These are phyloP conservation scores for Silene coronaria DNA, from an alignment of 179 eudicot species.

Conservation along the genomic window DNA sequence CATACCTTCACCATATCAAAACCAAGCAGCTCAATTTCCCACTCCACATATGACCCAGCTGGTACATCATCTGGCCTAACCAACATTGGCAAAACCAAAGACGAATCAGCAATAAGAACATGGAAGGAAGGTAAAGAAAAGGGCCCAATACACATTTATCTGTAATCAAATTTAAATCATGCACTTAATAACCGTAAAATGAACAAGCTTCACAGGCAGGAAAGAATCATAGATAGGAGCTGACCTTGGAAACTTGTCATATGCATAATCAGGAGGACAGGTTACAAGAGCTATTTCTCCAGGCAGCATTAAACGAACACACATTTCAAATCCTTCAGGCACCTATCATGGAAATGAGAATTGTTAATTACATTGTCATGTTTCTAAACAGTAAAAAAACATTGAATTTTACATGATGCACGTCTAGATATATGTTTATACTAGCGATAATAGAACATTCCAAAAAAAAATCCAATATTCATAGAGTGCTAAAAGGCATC, in stretches of 20 bases:
- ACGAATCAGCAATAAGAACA: slow-evolving; percentile 1
- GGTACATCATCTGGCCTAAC: slow-evolving; percentile 85
- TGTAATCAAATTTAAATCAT: neutral
- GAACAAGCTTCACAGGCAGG: neutral
- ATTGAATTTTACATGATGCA: neutral
- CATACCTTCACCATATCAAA: slow-evolving; percentile 84
- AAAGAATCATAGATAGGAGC: slow-evolving; percentile 4
- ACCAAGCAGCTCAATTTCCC: slow-evolving; percentile 98
- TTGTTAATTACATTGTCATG: neutral
- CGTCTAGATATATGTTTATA: neutral
- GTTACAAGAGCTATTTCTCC: slow-evolving; percentile 90
- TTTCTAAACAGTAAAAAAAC: neutral
- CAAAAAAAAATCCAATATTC: neutral
- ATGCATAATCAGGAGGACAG: slow-evolving; percentile 99
- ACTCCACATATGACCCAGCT: slow-evolving; percentile 76
- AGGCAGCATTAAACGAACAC: slow-evolving; percentile 90
- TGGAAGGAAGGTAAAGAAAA: neutral
- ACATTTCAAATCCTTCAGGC: slow-evolving; percentile 99
- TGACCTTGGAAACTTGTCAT: slow-evolving; percentile 89
- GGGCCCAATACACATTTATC: neutral
- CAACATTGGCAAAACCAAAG: slow-evolving; percentile 19
- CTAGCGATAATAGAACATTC: neutral
- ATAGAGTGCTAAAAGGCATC: neutral
- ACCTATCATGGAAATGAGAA: slow-evolving; percentile 44
- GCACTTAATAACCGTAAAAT: neutral